These are phyloP conservation scores for Herpetospermum pedunculosum DNA, from an alignment of 306 rosid genomes.

Conservation along the genomic window DNA sequence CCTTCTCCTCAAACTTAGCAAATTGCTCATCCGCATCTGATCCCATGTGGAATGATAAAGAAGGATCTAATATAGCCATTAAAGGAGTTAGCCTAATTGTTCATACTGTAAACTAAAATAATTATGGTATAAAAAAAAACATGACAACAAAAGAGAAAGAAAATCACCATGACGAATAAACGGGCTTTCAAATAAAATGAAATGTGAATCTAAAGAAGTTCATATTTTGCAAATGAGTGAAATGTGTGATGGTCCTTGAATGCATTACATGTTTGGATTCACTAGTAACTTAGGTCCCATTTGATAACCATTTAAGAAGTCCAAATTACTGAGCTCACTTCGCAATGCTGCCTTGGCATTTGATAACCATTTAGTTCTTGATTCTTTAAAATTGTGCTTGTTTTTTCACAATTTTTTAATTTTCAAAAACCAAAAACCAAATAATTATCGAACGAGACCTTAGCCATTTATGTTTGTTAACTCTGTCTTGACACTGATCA, in stretches of 20 bases:
- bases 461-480: not conserved
- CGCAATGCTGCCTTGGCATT: too few species aligned
- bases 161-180: not conserved
- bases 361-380: too few species aligned
- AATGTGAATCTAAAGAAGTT: not conserved
- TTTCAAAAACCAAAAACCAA: too few species aligned
- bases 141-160: not conserved
- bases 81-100: not conserved
- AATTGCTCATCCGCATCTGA: constrained; percentile 30
- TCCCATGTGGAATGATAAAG: constrained; percentile 24
- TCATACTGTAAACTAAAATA: not conserved
- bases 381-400: too few species aligned
- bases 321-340: too few species aligned
- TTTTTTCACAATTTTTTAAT: too few species aligned
- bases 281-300: not conserved
- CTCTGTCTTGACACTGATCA: not conserved
- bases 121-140: not conserved
- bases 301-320: too few species aligned
- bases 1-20: constrained; percentile 56
- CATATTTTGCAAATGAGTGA: not conserved
- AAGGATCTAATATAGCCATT: not conserved
- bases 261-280: not conserved
- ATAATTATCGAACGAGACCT: too few species aligned
- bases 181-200: not conserved
- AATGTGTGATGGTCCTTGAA: not conserved